These are phyloP conservation scores for Podaxis sp. DNA, from an alignment of 768 basidiomycete genomes.

Conservation along the genomic window DNA sequence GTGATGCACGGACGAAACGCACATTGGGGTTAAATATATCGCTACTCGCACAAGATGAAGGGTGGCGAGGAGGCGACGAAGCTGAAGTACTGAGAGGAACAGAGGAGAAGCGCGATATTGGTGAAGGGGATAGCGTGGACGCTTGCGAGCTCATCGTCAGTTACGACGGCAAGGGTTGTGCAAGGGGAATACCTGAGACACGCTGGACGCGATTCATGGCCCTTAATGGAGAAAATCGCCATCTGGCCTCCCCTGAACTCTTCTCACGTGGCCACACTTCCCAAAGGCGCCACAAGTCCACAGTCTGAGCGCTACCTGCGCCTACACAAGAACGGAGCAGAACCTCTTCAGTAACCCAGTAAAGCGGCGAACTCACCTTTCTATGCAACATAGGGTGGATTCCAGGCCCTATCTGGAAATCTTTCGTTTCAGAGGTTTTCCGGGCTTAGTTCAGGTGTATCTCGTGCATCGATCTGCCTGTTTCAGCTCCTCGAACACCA, in stretches of 20 bases:
- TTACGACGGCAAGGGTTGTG: neutral
- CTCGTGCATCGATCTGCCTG: neutral
- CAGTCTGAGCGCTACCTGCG: neutral
- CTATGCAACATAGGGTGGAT: neutral
- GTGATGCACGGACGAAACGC: neutral
- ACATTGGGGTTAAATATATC: conserved; percentile 21
- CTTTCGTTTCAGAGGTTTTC: neutral
- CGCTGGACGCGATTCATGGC: neutral
- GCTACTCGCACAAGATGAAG: conserved; percentile 24
- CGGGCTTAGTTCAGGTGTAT: neutral
- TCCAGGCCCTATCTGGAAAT: neutral
- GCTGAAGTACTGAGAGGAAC: conserved; percentile 22
- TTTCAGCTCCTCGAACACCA: neutral
- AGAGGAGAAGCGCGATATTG: conserved; percentile 16
- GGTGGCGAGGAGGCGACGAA: conserved; percentile 23
- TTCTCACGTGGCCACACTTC: neutral
- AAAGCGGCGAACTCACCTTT: neutral
- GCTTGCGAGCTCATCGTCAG: conserved; percentile 22
- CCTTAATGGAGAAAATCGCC: conserved; percentile 8
- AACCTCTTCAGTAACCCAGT: no score
- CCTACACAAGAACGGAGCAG: neutral
- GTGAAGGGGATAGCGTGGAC: conserved; percentile 18
- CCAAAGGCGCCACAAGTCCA: neutral
- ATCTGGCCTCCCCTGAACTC: conserved; percentile 17
- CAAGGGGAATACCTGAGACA: neutral